Base-by-base conservation (phyloP, 2,329 filamentous ascomycete species). In the Ophiocordyceps unilateralis region DNA sequence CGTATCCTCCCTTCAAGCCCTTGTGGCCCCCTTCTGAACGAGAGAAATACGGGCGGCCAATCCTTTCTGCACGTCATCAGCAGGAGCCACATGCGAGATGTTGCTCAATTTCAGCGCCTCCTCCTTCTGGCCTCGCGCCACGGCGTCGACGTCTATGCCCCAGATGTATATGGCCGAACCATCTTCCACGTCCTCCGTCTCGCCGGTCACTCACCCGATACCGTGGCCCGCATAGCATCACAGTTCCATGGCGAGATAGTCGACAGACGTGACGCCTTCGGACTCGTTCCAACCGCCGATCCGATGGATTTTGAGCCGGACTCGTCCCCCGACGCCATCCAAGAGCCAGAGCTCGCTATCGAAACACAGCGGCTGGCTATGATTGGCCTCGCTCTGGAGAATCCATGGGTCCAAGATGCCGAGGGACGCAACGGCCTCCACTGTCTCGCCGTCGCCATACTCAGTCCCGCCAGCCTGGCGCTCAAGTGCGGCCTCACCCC, bases 401-500 rank as follows among this genome's bases (percentile, higher is more conserved):
- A 54, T 3, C 55, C 55, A 0, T 20, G 11, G 0, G 28, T 48
- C 1, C 55, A 62, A 37, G 54, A 60, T 39, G 30, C 61, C 37
- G 53, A 65, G 5, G 72, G 73, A 5, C 67, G 70, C 20, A 77
- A 77, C 46, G 72, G 66, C 9, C 59, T 77, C 15, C 73, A 77
- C 48, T 74, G 70, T 46, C 65, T 77, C n/a, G 72, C 72, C 2
- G 65, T 68, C 46, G 70, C 67, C 7, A 65, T 65, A n/a, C 55
- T 75, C 1, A 64, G 64, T 48, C 43, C 55, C 26, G 54, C 57
- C 4, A 62, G 59, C 20, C 54, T 67, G 10, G 53, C 58, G 14
- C 56, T 60, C 42, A 63, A 62, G 41, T 47, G 54, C 20, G 41
- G 44, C 5, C 24, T 26, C 7, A 26, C 24, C 24, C n/a, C n/a